These are phyloP conservation scores for Paraphoma sp. DNA, from an alignment of 2,329 filamentous ascomycete genomes.

Conservation along the genomic window DNA sequence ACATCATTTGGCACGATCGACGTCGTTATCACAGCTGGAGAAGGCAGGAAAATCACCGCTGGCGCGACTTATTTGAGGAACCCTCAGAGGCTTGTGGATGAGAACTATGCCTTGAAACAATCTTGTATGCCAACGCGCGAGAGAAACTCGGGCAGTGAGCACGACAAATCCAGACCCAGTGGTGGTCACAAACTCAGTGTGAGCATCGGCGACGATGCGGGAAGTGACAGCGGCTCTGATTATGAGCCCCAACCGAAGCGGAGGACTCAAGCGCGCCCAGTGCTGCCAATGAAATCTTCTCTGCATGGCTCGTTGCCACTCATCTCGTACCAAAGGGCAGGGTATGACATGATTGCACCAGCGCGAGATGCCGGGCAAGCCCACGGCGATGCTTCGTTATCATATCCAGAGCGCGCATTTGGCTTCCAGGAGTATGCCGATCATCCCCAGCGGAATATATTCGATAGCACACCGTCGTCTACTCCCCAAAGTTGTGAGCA, in stretches of 20 bases:
- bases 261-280: conserved; percentile 1
- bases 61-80: conserved; percentile 28
- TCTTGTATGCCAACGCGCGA: too few species aligned
- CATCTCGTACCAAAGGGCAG: neutral
- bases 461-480: neutral
- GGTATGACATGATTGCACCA: neutral
- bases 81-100: conserved; percentile 32
- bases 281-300: neutral
- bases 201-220: conserved; percentile 5
- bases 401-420: neutral
- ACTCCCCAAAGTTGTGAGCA: neutral
- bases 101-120: conserved; percentile 14
- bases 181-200: neutral
- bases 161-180: neutral
- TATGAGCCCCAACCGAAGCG: conserved; percentile 7
- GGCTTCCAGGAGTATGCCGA: neutral
- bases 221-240: conserved; percentile 10
- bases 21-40: conserved; percentile 42
- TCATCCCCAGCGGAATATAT: neutral
- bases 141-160: neutral
- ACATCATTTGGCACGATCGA: conserved; percentile 48
- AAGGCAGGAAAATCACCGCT: conserved; percentile 32
- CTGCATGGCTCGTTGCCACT: neutral
- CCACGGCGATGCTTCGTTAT: neutral
- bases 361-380: neutral